These are phyloP conservation scores for Solanum chacoense DNA, from an alignment of 305 asterid genomes.

Conservation along the genomic window DNA sequence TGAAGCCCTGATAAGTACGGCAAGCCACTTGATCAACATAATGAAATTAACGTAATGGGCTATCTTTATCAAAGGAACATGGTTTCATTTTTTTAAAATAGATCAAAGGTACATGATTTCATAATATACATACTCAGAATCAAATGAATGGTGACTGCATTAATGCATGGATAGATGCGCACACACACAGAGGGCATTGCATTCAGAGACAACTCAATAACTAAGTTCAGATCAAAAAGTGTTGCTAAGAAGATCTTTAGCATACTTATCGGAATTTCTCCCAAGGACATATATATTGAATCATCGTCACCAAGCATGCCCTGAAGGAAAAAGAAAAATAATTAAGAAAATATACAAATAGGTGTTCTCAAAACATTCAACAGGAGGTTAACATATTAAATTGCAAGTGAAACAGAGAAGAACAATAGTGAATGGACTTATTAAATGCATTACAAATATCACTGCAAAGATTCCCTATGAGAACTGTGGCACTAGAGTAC, in stretches of 20 bases:
- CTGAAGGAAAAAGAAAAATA: slow-evolving; percentile 38
- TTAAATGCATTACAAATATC: slow-evolving; percentile 1
- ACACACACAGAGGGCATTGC: neutral
- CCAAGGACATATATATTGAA: slow-evolving; percentile 90
- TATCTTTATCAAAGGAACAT: neutral
- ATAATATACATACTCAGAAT: neutral
- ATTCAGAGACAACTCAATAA: neutral
- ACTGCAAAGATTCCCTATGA: slow-evolving; percentile 2
- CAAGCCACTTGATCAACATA: neutral
- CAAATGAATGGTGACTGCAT: neutral
- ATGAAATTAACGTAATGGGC: neutral
- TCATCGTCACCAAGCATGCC: slow-evolving; percentile 93
- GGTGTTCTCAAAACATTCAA: neutral
- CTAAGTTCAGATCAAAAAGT: neutral
- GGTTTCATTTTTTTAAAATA: neutral
- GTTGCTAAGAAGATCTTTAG: slow-evolving; percentile 6
- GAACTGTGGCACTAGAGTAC: slow-evolving; percentile 22
- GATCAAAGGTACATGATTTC: neutral
- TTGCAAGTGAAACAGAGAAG: neutral
- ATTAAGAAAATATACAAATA: neutral
- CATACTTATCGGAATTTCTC: slow-evolving; percentile 92
- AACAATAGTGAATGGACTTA: neutral
- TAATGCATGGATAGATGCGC: neutral
- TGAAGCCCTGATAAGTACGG: neutral
- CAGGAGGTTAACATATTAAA: neutral